Base-by-base conservation (phyloP, 148 eudicot genomes). In the Chenopodium formosanum region DNA sequence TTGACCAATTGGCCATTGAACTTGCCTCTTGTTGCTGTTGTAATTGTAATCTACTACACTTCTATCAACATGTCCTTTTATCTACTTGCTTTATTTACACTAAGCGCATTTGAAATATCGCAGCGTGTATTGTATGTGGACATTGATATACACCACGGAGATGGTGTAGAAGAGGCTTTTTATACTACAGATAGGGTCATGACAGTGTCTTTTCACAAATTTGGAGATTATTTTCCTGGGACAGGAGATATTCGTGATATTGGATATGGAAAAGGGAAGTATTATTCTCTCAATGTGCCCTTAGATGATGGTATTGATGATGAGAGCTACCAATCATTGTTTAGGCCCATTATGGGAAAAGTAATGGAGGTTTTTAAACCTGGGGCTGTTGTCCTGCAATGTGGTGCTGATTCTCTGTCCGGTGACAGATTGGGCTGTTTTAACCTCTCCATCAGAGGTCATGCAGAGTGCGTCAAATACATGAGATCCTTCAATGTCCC, bases 361-460 rank as follows among this genome's bases (percentile, higher is more conserved):
- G 97, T 92, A 72, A 92, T 92, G 97, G 92, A 92, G 86, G 81
- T 92, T 78, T 92, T 82, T 69, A 85, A 84, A 81, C 97, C 97
- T 56, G 97, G 92, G 47, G 94, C 92, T 83, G 94, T 92, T 60
- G 91, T 92, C 40, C 82, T 92, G 65, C 97, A 92, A 79, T 92
- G 94, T 85, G 97, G 97, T 80, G 97, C 97, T 73, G 97, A 92
- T 78, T 92, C 97, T 48, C 77, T 92, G 75, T 90, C 92, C 5
- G 97, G 97, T 40, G 97, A 92, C 58, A 89, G 94, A 79, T 87
- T 92, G 81, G 97, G 94, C n/a, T 91, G 94, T 83, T 92, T 92
- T 75, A 92, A 91, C 74, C 92, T 92, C 47, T 90, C 97, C 58
- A 90, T 92, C 66, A 89, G 87, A 84, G 97, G 97, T 74, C 97